Conservation (phyloP, 768 basidiomycete species). For the Lactarius akahatsu region DNA sequence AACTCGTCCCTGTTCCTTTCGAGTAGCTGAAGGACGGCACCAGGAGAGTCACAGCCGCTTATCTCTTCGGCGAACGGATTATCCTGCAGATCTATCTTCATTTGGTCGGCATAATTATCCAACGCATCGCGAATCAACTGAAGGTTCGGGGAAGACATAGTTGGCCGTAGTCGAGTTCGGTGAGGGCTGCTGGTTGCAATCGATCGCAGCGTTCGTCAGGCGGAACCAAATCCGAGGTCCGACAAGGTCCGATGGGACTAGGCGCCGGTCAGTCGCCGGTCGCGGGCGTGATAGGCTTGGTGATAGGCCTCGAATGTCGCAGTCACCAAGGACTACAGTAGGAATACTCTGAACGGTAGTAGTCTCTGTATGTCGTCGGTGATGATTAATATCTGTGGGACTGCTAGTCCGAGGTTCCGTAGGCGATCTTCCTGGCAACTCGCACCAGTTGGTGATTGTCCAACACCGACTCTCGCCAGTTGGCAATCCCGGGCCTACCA, state of each 20-base stretch:
- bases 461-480: too few species aligned
- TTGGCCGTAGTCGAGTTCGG: neutral
- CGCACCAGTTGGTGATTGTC: too few species aligned
- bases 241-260: too few species aligned
- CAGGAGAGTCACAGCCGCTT: neutral
- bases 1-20: neutral
- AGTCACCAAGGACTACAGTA: too few species aligned
- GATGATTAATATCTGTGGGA: too few species aligned
- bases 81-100: neutral
- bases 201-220: neutral
- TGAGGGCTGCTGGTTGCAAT: neutral
- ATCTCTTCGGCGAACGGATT: neutral
- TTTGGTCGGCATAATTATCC: constrained; percentile 1
- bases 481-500: neutral
- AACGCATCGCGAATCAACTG: neutral
- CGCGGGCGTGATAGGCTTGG: too few species aligned
- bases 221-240: neutral
- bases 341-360: too few species aligned
- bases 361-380: too few species aligned
- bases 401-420: too few species aligned
- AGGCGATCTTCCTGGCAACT: too few species aligned
- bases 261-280: too few species aligned
- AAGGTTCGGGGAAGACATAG: neutral
- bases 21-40: neutral
- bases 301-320: too few species aligned